A percentile compares a stretch with the other conserved stretches of the same genome.
Evolutionary conservation across 129 eudicot genomes (phyloP).

Genomic region (Lonicera japonica): DNA sequence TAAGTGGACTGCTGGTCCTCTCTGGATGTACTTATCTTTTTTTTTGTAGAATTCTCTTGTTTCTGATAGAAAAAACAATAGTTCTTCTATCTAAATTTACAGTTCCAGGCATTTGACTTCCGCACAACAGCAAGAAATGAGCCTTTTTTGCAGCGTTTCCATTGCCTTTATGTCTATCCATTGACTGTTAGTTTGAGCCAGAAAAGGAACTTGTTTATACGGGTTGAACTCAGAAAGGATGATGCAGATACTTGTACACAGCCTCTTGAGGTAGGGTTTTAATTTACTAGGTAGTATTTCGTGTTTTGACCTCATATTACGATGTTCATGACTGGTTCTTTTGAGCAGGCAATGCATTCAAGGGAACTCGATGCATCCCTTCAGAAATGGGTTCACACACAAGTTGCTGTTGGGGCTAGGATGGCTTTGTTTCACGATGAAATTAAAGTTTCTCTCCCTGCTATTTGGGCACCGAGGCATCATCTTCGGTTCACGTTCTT

Average conservation of each 20-base stretch:
- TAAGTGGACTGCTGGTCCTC: no score
- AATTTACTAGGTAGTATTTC: slow-evolving; percentile 12
- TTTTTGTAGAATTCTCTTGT: no score
- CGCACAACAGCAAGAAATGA: slow-evolving; percentile 88
- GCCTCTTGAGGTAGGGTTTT: slow-evolving; percentile 64
- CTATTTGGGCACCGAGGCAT: slow-evolving; percentile 84
- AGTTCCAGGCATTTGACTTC: slow-evolving; percentile 97
- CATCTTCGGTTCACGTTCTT: slow-evolving; percentile 92
- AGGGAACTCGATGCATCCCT: slow-evolving; percentile 75
- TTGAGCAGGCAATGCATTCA: slow-evolving; percentile 61
- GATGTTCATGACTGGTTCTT: no score
- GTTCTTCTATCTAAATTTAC: slow-evolving; percentile 15
- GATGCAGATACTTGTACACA: slow-evolving; percentile 75
- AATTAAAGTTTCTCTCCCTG: slow-evolving; percentile 86
- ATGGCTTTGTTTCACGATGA: slow-evolving; percentile 95
- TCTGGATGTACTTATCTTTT: no score
- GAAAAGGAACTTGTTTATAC: slow-evolving; percentile 90
- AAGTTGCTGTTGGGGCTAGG: slow-evolving; percentile 92
- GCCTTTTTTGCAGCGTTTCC: slow-evolving; percentile 95
- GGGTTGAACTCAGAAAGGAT: slow-evolving; percentile 88
- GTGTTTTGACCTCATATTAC: no score
- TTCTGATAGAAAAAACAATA: neutral
- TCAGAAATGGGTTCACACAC: slow-evolving; percentile 86
- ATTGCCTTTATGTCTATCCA: slow-evolving; percentile 96
- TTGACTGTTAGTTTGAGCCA: slow-evolving; percentile 85